Percentiles rank a stretch among this genome's conserved stretches.
Evolutionary conservation across 805 yeast species (phyloP).

Genomic region (Nakazawaea ambrosiae): DNA sequence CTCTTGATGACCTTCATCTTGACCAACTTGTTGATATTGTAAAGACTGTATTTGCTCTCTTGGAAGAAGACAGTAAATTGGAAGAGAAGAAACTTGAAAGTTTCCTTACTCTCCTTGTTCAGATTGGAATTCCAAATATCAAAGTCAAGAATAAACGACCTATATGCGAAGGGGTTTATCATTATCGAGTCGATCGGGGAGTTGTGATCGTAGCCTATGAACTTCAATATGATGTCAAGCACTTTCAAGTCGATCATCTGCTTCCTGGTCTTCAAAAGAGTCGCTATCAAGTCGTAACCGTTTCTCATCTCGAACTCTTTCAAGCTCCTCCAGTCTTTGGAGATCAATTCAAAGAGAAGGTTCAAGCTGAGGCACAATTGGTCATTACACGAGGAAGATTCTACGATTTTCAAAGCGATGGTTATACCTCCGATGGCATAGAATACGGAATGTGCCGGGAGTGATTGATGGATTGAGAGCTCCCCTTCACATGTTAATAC

Average conservation of each 20-base stretch:
- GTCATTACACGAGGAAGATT: conserved; percentile 29
- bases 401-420: conserved; percentile 37
- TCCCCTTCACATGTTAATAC: conserved; percentile 1
- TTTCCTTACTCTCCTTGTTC: conserved; percentile 24
- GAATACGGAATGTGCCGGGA: conserved; percentile 15
- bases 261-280: conserved; percentile 43
- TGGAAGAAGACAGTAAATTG: conserved; percentile 52
- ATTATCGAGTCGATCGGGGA: conserved; percentile 52
- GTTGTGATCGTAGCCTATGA: conserved; percentile 48
- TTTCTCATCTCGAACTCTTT: conserved; percentile 53
- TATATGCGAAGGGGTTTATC: conserved; percentile 48
- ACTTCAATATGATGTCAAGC: conserved; percentile 39
- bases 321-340: conserved; percentile 41
- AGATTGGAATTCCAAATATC: conserved; percentile 40
- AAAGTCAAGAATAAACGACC: conserved; percentile 52
- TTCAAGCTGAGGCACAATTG: conserved; percentile 28
- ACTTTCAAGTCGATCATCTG: conserved; percentile 32
- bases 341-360: conserved; percentile 35
- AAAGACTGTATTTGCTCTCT: conserved; percentile 41
- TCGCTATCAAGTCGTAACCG: conserved; percentile 54
- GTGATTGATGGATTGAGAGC: neutral
- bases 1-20: conserved; percentile 40
- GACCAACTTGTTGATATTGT: conserved; percentile 45
- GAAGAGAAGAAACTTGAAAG: conserved; percentile 44
- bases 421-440: conserved; percentile 48